phyloP scores from a whole-genome alignment of 2,329 filamentous ascomycete species.

The Claviceps capensis region DNA sequence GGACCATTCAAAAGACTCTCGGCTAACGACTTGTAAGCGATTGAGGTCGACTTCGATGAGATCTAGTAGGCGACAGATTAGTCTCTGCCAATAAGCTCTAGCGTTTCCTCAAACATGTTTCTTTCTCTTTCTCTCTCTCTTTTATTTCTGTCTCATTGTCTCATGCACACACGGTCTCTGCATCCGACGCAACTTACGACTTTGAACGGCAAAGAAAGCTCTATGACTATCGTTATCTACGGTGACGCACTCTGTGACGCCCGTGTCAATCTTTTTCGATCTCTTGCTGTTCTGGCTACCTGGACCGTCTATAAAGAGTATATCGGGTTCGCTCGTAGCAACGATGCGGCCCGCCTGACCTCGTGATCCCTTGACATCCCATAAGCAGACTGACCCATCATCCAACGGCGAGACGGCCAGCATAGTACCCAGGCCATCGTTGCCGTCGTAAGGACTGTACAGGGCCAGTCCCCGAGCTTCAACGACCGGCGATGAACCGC shows the following conservation, averaged over 20 bases:
- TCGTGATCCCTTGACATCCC: slow-evolving; percentile 54
- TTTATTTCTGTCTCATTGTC: not conserved
- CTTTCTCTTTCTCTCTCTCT: not conserved
- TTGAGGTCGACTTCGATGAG: slow-evolving; percentile 73
- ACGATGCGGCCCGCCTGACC: slow-evolving; percentile 47
- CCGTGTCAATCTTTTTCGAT: slow-evolving; percentile 55
- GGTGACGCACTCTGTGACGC: slow-evolving; percentile 69
- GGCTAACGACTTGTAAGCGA: slow-evolving; percentile 54
- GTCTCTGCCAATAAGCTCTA: not conserved
- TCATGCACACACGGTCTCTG: not conserved
- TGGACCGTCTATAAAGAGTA: slow-evolving; percentile 47
- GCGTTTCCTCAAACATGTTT: not conserved
- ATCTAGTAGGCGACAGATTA: slow-evolving; percentile 16
- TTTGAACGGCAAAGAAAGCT: slow-evolving; percentile 71
- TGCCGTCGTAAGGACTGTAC: slow-evolving; percentile 38
- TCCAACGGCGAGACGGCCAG: slow-evolving; percentile 66
- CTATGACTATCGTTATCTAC: slow-evolving; percentile 53
- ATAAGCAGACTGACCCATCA: slow-evolving; percentile 77
- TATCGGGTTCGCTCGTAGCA: slow-evolving; percentile 49
- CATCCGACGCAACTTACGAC: slow-evolving; percentile 31
- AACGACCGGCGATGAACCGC: slow-evolving; percentile 30
- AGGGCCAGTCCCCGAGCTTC: slow-evolving; percentile 66
- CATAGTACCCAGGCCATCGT: slow-evolving; percentile 27
- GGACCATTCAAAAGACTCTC: slow-evolving; percentile 62
- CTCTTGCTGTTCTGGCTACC: slow-evolving; percentile 29